Evolutionary conservation across 306 rosid genomes (phyloP).

Genomic region (Cicer arietinum): DNA sequence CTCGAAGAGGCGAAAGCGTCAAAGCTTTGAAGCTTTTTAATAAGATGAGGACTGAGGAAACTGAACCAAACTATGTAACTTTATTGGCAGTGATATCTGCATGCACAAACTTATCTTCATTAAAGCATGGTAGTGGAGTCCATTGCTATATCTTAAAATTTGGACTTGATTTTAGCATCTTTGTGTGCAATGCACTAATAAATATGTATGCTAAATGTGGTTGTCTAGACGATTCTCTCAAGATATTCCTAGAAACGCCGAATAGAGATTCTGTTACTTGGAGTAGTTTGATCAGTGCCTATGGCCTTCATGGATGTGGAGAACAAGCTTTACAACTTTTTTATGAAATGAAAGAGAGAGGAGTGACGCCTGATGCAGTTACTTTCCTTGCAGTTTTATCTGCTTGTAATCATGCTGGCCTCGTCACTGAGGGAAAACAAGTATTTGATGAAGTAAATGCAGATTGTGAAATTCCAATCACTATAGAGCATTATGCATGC

Average conservation of each 20-base stretch:
- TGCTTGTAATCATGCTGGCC: constrained; percentile 76
- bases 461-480: constrained; percentile 45
- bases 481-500: constrained; percentile 68
- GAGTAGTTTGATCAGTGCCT: constrained; percentile 61
- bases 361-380: constrained; percentile 56
- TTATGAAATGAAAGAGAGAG: constrained; percentile 60
- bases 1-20: constrained; percentile 53
- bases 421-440: constrained; percentile 60
- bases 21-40: constrained; percentile 62
- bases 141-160: constrained; percentile 60
- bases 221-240: constrained; percentile 48
- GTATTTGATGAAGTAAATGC: constrained; percentile 49
- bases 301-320: constrained; percentile 70
- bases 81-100: constrained; percentile 63
- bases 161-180: constrained; percentile 52
- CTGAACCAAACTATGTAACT: constrained; percentile 66
- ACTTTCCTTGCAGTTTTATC: constrained; percentile 63
- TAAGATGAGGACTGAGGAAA: constrained; percentile 58
- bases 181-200: constrained; percentile 63
- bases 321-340: constrained; percentile 60
- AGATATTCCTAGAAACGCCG: constrained; percentile 60
- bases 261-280: constrained; percentile 63
- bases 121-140: constrained; percentile 50
- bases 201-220: constrained; percentile 81
- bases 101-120: constrained; percentile 56